Evolutionary conservation across 2,329 filamentous ascomycete species (phyloP).

Genomic region (Verticillium alfalfae): DNA sequence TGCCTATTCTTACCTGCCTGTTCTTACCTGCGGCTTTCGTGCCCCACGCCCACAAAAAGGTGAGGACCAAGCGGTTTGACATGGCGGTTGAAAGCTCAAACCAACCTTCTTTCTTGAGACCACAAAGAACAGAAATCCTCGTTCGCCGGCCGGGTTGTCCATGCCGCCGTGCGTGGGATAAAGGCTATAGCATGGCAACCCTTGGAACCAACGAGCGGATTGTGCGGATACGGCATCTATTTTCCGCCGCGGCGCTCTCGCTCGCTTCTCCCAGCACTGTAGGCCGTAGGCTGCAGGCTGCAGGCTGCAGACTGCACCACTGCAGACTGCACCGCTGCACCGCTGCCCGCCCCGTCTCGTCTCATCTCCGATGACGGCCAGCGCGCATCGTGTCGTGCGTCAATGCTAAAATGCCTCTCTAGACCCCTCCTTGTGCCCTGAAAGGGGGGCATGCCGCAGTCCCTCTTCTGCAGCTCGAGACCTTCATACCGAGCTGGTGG

Average conservation of each 20-base stretch:
- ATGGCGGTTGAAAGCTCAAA: neutral
- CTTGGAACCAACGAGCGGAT: neutral
- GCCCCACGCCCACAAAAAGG: neutral
- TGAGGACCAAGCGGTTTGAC: neutral
- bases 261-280: no score
- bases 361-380: neutral
- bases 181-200: neutral
- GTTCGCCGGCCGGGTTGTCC: neutral
- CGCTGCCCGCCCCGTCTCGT: neutral
- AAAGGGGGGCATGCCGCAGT: neutral
- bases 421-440: neutral
- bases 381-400: neutral
- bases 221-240: neutral
- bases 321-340: neutral
- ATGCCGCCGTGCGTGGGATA: neutral
- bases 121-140: neutral
- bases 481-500: neutral
- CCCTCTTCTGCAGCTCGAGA: neutral
- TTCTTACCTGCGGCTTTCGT: neutral
- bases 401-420: neutral
- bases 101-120: neutral
- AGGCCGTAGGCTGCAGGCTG: no score
- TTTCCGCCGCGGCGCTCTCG: neutral
- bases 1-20: neutral
- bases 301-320: neutral